Conservation (phyloP, 2,329 filamentous ascomycete genomes). For the Fusarium equiseti region DNA sequence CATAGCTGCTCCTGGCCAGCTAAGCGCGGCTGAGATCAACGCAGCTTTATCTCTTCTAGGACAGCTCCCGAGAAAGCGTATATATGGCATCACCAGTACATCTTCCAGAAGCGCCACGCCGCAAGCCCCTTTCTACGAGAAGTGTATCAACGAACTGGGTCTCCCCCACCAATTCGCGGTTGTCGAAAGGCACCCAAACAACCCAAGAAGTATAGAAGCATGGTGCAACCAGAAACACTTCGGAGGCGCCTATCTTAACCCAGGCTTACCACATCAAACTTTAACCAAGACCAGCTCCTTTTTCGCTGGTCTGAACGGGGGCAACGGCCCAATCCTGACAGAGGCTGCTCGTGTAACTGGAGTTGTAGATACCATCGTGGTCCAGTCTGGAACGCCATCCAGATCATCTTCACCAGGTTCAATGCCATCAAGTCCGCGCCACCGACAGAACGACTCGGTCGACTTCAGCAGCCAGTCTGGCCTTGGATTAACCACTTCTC, state of each 20-base stretch:
- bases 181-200: conserved; percentile 76
- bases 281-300: conserved; percentile 69
- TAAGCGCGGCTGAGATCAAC: conserved; percentile 89
- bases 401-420: conserved; percentile 61
- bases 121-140: conserved; percentile 87
- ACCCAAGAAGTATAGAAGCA: conserved; percentile 74
- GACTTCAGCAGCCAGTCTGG: conserved; percentile 49
- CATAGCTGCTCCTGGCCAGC: conserved; percentile 86
- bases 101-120: conserved; percentile 73
- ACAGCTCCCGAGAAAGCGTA: conserved; percentile 81
- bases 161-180: conserved; percentile 84
- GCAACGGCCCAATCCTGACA: conserved; percentile 70
- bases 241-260: conserved; percentile 84
- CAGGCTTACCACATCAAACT: conserved; percentile 71
- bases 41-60: conserved; percentile 81
- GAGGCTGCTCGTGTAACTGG: conserved; percentile 84
- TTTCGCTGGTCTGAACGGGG: conserved; percentile 63
- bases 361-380: conserved; percentile 84
- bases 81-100: conserved; percentile 83
- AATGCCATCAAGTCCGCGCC: conserved; percentile 62
- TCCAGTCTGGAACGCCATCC: conserved; percentile 61
- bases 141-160: conserved; percentile 84
- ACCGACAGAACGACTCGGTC: conserved; percentile 49
- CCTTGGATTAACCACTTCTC: conserved; percentile 62
- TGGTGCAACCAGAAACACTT: conserved; percentile 81